phyloP scores from a whole-genome alignment of 169 alveolate species.

The Cryptosporidium tyzzeri region DNA sequence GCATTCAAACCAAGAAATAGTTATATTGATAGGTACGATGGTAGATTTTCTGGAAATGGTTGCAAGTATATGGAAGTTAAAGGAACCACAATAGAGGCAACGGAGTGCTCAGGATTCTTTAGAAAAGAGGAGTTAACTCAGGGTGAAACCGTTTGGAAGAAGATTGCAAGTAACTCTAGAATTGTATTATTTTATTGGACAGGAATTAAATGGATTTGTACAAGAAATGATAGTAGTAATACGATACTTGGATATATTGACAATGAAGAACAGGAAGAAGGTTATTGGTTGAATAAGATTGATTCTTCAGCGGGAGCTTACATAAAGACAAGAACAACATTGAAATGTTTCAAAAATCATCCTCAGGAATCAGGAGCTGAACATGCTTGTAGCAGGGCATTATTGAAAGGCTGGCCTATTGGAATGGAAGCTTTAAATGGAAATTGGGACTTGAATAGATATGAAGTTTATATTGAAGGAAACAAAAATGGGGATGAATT shows the following conservation, averaged over 20 bases:
- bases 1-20: conserved; percentile 40
- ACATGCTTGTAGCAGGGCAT: conserved; percentile 6
- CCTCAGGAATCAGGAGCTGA: background rate
- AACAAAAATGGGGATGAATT: background rate
- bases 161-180: conserved; percentile 46
- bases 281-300: conserved; percentile 60
- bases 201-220: conserved; percentile 69
- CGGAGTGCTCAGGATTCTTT: conserved; percentile 61
- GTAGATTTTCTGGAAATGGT: background rate
- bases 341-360: conserved; percentile 13
- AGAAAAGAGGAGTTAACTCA: conserved; percentile 4
- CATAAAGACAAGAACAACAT: conserved; percentile 24
- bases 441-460: conserved; percentile 35
- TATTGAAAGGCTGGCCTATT: conserved; percentile 50
- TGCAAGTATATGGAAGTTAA: conserved; percentile 47
- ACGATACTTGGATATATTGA: conserved; percentile 62
- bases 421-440: conserved; percentile 49
- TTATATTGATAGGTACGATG: background rate
- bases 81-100: conserved; percentile 68
- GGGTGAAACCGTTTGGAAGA: conserved; percentile 28
- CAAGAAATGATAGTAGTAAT: conserved; percentile 61
- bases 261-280: conserved; percentile 25
- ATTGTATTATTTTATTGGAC: conserved; percentile 63
- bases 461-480: background rate
- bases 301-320: conserved; percentile 50